Evolutionary conservation across 75 land plant genomes (phyloP), one percentile per base, ranked within the genome.

Genomic region (Pinus tabuliformis): DNA sequence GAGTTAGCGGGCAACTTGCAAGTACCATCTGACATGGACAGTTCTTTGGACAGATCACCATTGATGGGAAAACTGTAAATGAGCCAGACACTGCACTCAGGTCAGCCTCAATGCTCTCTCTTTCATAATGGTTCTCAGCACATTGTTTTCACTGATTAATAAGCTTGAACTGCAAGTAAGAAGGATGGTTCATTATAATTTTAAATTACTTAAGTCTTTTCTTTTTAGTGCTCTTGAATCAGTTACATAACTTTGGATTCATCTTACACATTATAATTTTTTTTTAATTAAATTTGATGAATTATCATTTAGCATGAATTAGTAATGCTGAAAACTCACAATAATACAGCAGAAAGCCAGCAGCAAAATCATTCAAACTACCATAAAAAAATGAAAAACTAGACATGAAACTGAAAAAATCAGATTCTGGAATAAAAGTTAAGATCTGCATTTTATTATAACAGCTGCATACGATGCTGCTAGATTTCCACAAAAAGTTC

Each of bases 11-110:
- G 42, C 24, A 39, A 68, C 49, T 20, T 68, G n/a, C 11, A 4
- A n/a, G n/a, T 17, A 8, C 21, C 16, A n/a, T 42, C 49, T 68
- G 21, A 68, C 36, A 6, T 39, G 52, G 39, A 30, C 71, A 56
- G 33, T 56, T 52, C 58, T 56, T 54, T 52, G 74, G 33, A 28
- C 74, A 72, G 74, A 72, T 72, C 74, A 72, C 74, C 57, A 56
- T 56, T 72, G 74, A 72, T 56, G 74, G 74, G 36, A 72, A 22
- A 22, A 56, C 52, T 72, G 74, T 72, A 14, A 56, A 42, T 24
- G 74, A 54, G 18, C 58, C 56, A 56, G 58, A 72, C 15, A 52
- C 58, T 16, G 58, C 56, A 56, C 58, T 72, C 58, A 72, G 74
- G 74, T 72, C 56, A 22, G 74, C 52, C 11, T 39, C 6, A 39